These are phyloP conservation scores for Circinella umbellata DNA, from an alignment of 371 early-diverging fungal genomes.

Conservation along the genomic window DNA sequence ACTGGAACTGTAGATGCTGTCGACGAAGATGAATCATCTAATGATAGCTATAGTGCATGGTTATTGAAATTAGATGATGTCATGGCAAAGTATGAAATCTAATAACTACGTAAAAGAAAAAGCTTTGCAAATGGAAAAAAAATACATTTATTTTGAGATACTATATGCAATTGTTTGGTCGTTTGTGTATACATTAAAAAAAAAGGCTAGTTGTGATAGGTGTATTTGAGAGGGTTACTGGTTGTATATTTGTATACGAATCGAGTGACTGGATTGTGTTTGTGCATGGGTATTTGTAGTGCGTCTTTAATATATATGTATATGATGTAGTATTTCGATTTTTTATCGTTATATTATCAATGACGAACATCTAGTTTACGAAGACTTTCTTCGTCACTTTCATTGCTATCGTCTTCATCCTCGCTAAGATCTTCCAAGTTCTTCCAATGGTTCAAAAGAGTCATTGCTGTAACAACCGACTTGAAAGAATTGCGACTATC, in stretches of 20 bases:
- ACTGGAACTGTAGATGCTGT: background rate
- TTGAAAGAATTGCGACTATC: slow-evolving; percentile 24
- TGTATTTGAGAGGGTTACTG: too few relatives aligned
- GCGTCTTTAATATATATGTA: background rate
- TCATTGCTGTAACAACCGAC: slow-evolving; percentile 26
- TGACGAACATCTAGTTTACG: slow-evolving; percentile 2
- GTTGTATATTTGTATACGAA: too few relatives aligned
- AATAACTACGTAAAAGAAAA: background rate
- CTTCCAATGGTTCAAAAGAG: slow-evolving; percentile 29
- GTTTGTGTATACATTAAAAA: too few relatives aligned
- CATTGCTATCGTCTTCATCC: slow-evolving; percentile 12
- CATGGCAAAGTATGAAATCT: slow-evolving; percentile 50
- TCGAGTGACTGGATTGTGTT: too few relatives aligned
- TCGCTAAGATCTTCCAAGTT: slow-evolving; percentile 27
- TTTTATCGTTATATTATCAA: background rate
- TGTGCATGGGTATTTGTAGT: too few relatives aligned
- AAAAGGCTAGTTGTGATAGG: too few relatives aligned
- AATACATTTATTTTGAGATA: background rate
- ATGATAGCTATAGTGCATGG: slow-evolving; percentile 46
- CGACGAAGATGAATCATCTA: slow-evolving; percentile 24
- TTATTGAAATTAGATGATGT: slow-evolving; percentile 48
- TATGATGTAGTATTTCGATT: background rate
- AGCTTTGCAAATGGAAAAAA: background rate
- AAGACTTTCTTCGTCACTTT: background rate
- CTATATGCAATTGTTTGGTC: too few relatives aligned